These are phyloP conservation scores for Neofusicoccum sp. DNA, from an alignment of 2,329 filamentous ascomycete species.

Conservation along the genomic window DNA sequence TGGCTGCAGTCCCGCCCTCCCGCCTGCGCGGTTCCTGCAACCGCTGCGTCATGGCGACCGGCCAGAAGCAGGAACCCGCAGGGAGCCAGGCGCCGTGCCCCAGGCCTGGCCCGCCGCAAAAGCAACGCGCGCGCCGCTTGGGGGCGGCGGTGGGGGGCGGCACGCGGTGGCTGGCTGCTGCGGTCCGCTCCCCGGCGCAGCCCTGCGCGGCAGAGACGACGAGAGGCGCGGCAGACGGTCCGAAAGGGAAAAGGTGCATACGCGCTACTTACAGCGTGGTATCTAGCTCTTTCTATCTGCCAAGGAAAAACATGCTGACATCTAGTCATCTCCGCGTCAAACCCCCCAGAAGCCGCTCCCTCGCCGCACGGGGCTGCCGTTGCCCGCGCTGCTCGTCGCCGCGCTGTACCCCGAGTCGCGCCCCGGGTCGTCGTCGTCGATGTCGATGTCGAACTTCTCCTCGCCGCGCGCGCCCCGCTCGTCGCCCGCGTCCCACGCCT, in stretches of 20 bases:
- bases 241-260: neutral
- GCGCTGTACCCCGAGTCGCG: slow-evolving; percentile 45
- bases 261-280: slow-evolving; percentile 8
- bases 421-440: slow-evolving; percentile 62
- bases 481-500: slow-evolving; percentile 66
- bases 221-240: slow-evolving; percentile 8
- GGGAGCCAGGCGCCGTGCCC: slow-evolving; percentile 1
- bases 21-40: slow-evolving; percentile 17
- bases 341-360: slow-evolving; percentile 15
- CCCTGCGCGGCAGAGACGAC: neutral
- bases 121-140: slow-evolving; percentile 4
- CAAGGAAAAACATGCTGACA: slow-evolving; percentile 16
- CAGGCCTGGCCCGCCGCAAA: neutral
- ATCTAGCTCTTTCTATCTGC: slow-evolving; percentile 16
- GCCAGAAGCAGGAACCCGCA: slow-evolving; percentile 19
- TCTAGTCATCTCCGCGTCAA: neutral
- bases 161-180: slow-evolving; percentile 17
- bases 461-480: slow-evolving; percentile 50
- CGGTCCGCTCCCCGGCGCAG: slow-evolving; percentile 9
- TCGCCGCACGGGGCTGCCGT: slow-evolving; percentile 18
- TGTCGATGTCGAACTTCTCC: slow-evolving; percentile 89
- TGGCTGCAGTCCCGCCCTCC: slow-evolving; percentile 7
- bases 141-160: neutral
- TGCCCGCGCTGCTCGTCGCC: slow-evolving; percentile 36
- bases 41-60: slow-evolving; percentile 13